Conservation (phyloP, 1,284 basidiomycete genomes). For the Phlebopus sp. region DNA sequence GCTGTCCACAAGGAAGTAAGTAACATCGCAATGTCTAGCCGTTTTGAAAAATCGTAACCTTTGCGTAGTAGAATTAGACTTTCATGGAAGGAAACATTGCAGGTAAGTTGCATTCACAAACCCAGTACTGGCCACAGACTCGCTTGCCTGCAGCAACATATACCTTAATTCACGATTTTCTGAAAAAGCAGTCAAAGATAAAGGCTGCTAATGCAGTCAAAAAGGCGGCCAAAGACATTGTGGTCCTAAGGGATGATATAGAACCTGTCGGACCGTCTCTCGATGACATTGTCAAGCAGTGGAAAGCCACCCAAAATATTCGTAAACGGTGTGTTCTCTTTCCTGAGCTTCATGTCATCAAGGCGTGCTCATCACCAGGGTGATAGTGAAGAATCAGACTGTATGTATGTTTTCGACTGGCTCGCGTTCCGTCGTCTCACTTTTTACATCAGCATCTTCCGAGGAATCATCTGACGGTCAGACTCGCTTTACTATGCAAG, state of each 20-base stretch:
- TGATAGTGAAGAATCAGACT: conserved; percentile 25
- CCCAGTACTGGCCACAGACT: conserved; percentile 11
- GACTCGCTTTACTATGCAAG: not conserved
- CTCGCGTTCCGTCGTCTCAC: conserved; percentile 14
- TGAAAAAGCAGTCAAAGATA: conserved; percentile 55
- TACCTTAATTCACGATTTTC: conserved; percentile 69
- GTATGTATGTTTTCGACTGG: conserved; percentile 26
- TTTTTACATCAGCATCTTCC: conserved; percentile 19
- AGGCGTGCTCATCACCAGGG: conserved; percentile 6
- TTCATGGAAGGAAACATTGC: conserved; percentile 48
- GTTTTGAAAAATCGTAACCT: not conserved
- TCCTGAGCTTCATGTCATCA: not conserved
- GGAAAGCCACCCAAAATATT: conserved; percentile 42
- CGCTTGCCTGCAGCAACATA: conserved; percentile 53
- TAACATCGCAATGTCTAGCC: not conserved
- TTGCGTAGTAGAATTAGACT: not conserved
- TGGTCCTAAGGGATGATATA: conserved; percentile 54
- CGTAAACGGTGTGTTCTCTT: conserved; percentile 21
- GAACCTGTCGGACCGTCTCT: conserved; percentile 48
- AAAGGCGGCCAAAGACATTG: conserved; percentile 59
- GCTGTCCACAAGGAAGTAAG: not conserved
- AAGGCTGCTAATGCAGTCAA: conserved; percentile 66
- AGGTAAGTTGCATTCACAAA: conserved; percentile 35
- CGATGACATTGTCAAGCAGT: conserved; percentile 60
- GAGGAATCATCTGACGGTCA: conserved; percentile 27